Evolutionary conservation across 805 yeast species (phyloP).

Genomic region (Tetrapisispora nanseiensis): DNA sequence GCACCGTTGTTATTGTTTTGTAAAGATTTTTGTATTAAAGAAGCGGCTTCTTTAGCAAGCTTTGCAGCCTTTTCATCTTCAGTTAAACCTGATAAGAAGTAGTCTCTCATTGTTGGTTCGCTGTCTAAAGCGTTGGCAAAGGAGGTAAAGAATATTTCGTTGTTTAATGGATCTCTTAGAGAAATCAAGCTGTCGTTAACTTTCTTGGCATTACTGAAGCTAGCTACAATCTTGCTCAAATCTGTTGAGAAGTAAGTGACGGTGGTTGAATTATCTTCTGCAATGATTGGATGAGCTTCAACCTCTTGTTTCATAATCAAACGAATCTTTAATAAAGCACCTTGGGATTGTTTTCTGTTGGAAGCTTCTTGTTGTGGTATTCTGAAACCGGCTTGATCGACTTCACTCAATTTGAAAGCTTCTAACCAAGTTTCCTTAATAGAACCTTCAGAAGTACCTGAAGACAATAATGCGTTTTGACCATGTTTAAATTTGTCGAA

Average conservation of each 20-base stretch:
- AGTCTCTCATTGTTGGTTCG: slow-evolving; percentile 18
- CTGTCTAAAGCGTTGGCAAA: slow-evolving; percentile 32
- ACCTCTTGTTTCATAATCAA: slow-evolving; percentile 32
- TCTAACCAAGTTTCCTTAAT: slow-evolving; percentile 65
- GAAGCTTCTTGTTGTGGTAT: slow-evolving; percentile 39
- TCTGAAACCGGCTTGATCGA: slow-evolving; percentile 50
- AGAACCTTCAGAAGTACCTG: slow-evolving; percentile 58
- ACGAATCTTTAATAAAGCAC: slow-evolving; percentile 41
- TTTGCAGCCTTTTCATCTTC: slow-evolving; percentile 8
- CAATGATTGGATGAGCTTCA: slow-evolving; percentile 6
- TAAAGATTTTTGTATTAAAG: slow-evolving; percentile 13
- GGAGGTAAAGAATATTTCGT: slow-evolving; percentile 45
- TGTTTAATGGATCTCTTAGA: slow-evolving; percentile 56
- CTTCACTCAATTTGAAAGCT: slow-evolving; percentile 52
- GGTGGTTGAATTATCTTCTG: slow-evolving; percentile 6
- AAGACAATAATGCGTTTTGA: slow-evolving; percentile 25
- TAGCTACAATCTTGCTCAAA: slow-evolving; percentile 21
- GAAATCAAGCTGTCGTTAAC: slow-evolving; percentile 19
- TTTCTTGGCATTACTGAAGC: slow-evolving; percentile 17
- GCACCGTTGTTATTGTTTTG: slow-evolving; percentile 3
- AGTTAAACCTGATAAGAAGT: slow-evolving; percentile 12
- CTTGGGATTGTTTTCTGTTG: slow-evolving; percentile 33
- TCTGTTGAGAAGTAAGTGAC: slow-evolving; percentile 36
- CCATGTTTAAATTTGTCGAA: slow-evolving; percentile 42
- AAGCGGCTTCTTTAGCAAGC: slow-evolving; percentile 11